Percentiles rank a stretch among this genome's conserved stretches.
phyloP scores from a whole-genome alignment of 1,139 yeast species.

The Suhomyces chickasaworum region DNA sequence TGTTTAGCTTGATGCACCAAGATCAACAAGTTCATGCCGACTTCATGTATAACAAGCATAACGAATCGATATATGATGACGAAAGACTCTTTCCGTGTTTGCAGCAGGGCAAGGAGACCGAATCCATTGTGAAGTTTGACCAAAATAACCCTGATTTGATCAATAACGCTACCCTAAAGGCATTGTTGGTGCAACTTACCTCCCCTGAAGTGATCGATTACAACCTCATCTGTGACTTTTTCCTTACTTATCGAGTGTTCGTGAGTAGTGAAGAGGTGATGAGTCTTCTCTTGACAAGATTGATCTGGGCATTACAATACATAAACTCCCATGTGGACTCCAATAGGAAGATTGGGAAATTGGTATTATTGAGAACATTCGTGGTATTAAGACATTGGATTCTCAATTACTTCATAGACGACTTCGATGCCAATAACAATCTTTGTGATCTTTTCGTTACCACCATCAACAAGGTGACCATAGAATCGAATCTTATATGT shows the following conservation, averaged over 20 bases:
- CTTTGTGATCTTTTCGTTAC: slow-evolving; percentile 51
- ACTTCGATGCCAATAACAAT: slow-evolving; percentile 51
- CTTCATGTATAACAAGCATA: slow-evolving; percentile 39
- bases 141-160: slow-evolving; percentile 34
- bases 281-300: slow-evolving; percentile 60
- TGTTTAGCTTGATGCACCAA: slow-evolving; percentile 7
- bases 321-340: slow-evolving; percentile 35
- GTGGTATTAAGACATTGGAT: slow-evolving; percentile 90
- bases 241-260: slow-evolving; percentile 78
- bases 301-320: slow-evolving; percentile 70
- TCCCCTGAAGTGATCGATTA: slow-evolving; percentile 81
- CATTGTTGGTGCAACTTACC: slow-evolving; percentile 72
- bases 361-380: slow-evolving; percentile 80
- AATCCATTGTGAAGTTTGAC: slow-evolving; percentile 40
- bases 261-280: slow-evolving; percentile 58
- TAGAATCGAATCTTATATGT: slow-evolving; percentile 33
- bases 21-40: slow-evolving; percentile 21
- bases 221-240: slow-evolving; percentile 77
- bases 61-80: slow-evolving; percentile 47
- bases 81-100: slow-evolving; percentile 37
- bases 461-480: slow-evolving; percentile 50
- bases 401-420: slow-evolving; percentile 72
- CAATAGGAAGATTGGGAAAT: slow-evolving; percentile 56
- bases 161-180: slow-evolving; percentile 47
- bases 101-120: slow-evolving; percentile 20